These are phyloP conservation scores for Moesziomyces sp. DNA, from an alignment of 1,284 basidiomycete species.

Conservation along the genomic window DNA sequence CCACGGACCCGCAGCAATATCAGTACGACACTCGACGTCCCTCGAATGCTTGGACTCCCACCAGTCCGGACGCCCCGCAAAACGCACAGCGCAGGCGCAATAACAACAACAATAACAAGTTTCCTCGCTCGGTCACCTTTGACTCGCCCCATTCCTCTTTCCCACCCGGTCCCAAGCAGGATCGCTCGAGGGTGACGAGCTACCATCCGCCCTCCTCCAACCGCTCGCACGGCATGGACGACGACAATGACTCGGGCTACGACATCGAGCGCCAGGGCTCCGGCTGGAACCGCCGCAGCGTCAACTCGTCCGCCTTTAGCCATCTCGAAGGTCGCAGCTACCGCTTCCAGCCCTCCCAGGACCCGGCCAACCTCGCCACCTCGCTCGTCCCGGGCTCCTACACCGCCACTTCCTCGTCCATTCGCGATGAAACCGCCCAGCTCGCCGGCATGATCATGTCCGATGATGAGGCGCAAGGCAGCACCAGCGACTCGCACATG, in stretches of 20 bases:
- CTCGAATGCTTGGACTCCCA: slow-evolving; percentile 35
- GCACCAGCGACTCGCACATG: slow-evolving; percentile 34
- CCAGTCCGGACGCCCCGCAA: slow-evolving; percentile 12
- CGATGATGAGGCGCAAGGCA: slow-evolving; percentile 46
- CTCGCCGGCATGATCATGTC: slow-evolving; percentile 61
- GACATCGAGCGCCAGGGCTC: slow-evolving; percentile 42
- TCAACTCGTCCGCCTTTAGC: slow-evolving; percentile 55
- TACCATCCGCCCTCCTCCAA: slow-evolving; percentile 28
- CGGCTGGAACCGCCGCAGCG: slow-evolving; percentile 24
- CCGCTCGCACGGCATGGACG: slow-evolving; percentile 16
- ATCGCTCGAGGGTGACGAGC: slow-evolving; percentile 18
- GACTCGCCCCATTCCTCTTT: slow-evolving; percentile 43
- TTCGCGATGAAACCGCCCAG: slow-evolving; percentile 63
- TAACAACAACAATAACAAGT: slow-evolving; percentile 18
- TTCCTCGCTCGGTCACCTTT: slow-evolving; percentile 44
- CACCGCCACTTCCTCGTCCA: slow-evolving; percentile 59
- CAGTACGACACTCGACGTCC: slow-evolving; percentile 35
- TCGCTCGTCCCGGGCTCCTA: slow-evolving; percentile 52
- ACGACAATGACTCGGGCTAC: slow-evolving; percentile 30
- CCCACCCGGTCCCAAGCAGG: slow-evolving; percentile 36
- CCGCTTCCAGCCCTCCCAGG: slow-evolving; percentile 42
- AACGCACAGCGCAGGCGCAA: slow-evolving; percentile 19
- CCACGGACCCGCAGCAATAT: slow-evolving; percentile 5
- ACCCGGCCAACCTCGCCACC: slow-evolving; percentile 16
- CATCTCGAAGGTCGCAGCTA: slow-evolving; percentile 63